Conservation (phyloP, 257 asterid genomes). For the Marsdenia floribunda region DNA sequence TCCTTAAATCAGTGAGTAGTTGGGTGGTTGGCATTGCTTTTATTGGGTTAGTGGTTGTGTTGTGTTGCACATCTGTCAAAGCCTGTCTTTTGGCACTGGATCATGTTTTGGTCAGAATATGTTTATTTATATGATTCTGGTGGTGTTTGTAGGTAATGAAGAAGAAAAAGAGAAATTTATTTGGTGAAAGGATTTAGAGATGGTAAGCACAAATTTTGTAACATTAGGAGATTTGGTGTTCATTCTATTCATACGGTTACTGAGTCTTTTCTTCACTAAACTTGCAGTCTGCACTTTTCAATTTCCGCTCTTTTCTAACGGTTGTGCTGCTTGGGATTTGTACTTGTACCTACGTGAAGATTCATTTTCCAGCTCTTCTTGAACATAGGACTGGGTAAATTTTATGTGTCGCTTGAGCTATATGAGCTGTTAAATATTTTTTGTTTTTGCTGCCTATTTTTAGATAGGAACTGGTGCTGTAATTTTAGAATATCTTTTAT, state of each 20-base stretch:
- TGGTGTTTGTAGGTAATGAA: not conserved
- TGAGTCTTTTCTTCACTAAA: not conserved
- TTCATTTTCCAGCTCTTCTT: constrained; percentile 85
- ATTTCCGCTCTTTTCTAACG: constrained; percentile 86
- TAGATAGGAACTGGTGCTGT: not conserved
- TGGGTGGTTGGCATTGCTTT: not conserved
- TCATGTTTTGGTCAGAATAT: not conserved
- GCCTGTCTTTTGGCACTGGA: not conserved
- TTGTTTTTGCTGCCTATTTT: not conserved
- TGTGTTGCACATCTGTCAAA: not conserved
- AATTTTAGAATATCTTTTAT: not conserved
- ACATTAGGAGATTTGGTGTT: not conserved
- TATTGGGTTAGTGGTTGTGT: not conserved
- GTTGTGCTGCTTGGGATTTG: constrained; percentile 86
- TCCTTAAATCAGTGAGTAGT: not conserved
- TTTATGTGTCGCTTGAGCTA: not conserved
- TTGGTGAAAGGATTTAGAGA: not conserved
- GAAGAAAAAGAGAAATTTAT: not conserved
- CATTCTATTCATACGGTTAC: not conserved
- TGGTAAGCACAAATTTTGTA: not conserved
- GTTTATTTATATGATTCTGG: not conserved
- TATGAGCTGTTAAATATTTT: not conserved
- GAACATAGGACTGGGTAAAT: constrained; percentile 89
- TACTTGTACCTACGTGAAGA: constrained; percentile 85
- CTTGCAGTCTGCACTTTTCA: constrained; percentile 82